Percentiles rank a stretch among this genome's conserved stretches.
Conservation (phyloP, 2,329 filamentous ascomycete genomes). For the Juglanconis sp. region DNA sequence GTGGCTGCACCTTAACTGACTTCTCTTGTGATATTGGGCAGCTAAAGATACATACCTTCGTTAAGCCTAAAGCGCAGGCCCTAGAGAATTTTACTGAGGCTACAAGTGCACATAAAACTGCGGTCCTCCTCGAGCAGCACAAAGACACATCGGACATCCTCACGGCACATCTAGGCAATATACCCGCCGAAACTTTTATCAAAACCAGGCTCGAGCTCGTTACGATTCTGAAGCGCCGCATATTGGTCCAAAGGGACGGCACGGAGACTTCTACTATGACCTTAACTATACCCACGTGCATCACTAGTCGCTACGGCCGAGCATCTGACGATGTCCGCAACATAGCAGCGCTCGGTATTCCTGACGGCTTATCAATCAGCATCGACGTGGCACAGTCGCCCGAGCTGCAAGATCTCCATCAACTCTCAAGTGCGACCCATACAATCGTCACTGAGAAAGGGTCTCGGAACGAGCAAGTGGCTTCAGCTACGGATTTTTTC, state of each 20-base stretch:
- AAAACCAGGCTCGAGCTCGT: constrained; percentile 25
- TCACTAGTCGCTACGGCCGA: constrained; percentile 25
- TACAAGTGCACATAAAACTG: constrained; percentile 22
- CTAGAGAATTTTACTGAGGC: neutral
- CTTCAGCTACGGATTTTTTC: too few species aligned
- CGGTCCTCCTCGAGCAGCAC: constrained; percentile 25
- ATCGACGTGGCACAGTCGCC: constrained; percentile 14
- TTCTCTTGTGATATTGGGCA: constrained; percentile 25
- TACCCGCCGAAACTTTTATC: constrained; percentile 24
- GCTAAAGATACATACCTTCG: constrained; percentile 19
- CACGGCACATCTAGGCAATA: constrained; percentile 25
- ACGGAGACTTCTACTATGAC: constrained; percentile 13
- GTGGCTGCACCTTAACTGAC: constrained; percentile 25
- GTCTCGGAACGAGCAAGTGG: neutral
- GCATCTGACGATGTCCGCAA: constrained; percentile 16
- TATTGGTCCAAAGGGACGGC: constrained; percentile 17
- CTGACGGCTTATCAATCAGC: neutral
- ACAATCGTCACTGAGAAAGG: constrained; percentile 19
- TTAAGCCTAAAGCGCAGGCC: neutral
- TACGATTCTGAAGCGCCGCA: constrained; percentile 23
- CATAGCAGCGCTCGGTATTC: neutral
- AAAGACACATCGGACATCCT: constrained; percentile 25
- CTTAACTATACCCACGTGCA: constrained; percentile 25
- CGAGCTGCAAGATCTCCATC: constrained; percentile 11
- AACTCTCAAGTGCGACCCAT: constrained; percentile 22